Conservation (phyloP, 345 rosid genomes). For the Syzygium aromaticum region DNA sequence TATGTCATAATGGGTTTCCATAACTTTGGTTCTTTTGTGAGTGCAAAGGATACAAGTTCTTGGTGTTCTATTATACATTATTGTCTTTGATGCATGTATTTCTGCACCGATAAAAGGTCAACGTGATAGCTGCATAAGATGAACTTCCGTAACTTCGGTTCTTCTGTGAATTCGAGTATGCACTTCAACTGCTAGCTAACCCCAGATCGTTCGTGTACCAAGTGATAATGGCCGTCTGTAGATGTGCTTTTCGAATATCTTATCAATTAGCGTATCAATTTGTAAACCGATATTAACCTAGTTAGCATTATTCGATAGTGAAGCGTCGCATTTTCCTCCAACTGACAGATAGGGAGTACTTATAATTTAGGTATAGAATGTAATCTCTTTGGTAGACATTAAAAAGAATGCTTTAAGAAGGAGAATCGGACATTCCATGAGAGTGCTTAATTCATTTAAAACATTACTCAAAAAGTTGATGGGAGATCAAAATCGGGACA, state of each 20-base stretch:
- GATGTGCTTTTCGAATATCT: neutral
- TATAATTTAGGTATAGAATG: neutral
- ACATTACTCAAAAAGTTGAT: neutral
- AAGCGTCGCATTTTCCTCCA: too few relatives aligned
- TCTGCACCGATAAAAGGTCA: neutral
- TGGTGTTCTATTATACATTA: neutral
- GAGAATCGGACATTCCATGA: neutral
- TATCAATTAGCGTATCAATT: neutral
- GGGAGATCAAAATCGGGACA: neutral
- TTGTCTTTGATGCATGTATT: neutral
- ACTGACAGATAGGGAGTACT: neutral
- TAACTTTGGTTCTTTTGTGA: neutral
- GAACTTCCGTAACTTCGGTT: neutral
- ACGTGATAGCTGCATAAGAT: neutral
- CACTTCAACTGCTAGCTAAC: neutral
- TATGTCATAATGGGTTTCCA: neutral
- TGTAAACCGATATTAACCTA: neutral
- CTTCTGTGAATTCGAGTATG: neutral
- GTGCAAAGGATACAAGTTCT: neutral
- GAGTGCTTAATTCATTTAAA: neutral
- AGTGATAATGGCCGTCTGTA: neutral
- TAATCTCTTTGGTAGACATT: neutral
- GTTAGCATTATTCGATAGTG: too few relatives aligned
- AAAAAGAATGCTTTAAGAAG: neutral
- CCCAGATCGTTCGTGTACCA: neutral